Conservation (phyloP, 2,329 filamentous ascomycete species). For the Ophiocordyceps robertsii region DNA sequence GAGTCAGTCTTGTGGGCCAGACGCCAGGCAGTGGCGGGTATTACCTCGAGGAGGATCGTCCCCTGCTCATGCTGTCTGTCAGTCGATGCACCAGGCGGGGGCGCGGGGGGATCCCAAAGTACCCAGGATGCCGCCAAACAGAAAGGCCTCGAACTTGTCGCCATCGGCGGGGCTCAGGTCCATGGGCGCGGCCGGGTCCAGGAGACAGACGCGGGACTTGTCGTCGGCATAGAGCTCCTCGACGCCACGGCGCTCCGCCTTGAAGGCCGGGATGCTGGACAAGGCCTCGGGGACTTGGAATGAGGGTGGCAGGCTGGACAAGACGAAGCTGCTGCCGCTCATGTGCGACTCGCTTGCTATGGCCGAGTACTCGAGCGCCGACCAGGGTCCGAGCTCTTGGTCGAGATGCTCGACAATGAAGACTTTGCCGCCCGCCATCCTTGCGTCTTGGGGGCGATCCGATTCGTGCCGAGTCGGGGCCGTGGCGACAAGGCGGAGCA, state of each 20-base stretch:
- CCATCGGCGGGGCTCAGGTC: slow-evolving; percentile 78
- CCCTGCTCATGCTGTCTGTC: slow-evolving; percentile 34
- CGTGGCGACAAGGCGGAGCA: no score
- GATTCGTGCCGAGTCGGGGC: no score
- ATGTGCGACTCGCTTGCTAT: slow-evolving; percentile 72
- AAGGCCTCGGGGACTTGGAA: slow-evolving; percentile 52
- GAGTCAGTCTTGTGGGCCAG: slow-evolving; percentile 2
- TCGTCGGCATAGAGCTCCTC: slow-evolving; percentile 65
- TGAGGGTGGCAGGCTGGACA: slow-evolving; percentile 63
- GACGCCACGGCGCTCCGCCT: slow-evolving; percentile 62
- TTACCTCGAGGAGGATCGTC: slow-evolving; percentile 87
- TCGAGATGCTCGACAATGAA: slow-evolving; percentile 97
- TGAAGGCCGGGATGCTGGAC: slow-evolving; percentile 45
- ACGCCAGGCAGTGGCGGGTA: slow-evolving; percentile 11
- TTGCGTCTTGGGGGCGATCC: neutral
- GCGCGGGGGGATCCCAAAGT: slow-evolving; percentile 14
- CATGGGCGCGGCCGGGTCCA: slow-evolving; percentile 72
- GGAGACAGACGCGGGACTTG: slow-evolving; percentile 69
- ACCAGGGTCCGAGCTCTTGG: slow-evolving; percentile 87
- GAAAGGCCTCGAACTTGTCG: slow-evolving; percentile 72
- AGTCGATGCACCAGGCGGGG: slow-evolving; percentile 2
- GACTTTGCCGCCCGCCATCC: slow-evolving; percentile 43
- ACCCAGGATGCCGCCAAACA: slow-evolving; percentile 96
- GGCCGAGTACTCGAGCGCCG: slow-evolving; percentile 77
- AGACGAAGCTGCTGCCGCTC: slow-evolving; percentile 55